A percentile compares a stretch with the other conserved stretches of the same genome.
Conservation (phyloP, 495 filamentous ascomycete species). For the Tuber indicum region DNA sequence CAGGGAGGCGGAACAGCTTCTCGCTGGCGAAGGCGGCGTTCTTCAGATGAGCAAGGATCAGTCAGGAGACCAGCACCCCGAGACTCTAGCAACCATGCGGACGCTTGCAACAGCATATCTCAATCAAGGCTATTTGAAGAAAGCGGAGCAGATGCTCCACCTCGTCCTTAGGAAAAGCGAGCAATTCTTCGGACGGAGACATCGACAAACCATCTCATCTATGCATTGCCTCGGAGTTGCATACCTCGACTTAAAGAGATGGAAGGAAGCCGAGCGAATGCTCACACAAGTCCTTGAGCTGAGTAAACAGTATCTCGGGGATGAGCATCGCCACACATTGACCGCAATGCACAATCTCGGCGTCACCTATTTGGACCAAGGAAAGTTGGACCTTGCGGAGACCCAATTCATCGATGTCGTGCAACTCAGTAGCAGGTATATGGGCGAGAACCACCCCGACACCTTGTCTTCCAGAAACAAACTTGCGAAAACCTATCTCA, state of each 20-base stretch:
- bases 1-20: conserved; percentile 3
- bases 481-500: conserved; percentile 17
- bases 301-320: conserved; percentile 32
- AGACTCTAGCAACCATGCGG: conserved; percentile 42
- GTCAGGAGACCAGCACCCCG: conserved; percentile 42
- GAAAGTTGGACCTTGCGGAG: conserved; percentile 41
- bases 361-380: conserved; percentile 38
- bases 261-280: conserved; percentile 8
- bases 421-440: neutral
- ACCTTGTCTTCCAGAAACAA: conserved; percentile 1
- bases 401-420: neutral
- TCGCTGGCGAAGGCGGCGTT: neutral
- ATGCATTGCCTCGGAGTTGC: neutral
- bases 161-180: neutral
- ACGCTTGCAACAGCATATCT: conserved; percentile 37
- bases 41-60: neutral
- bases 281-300: neutral
- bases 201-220: neutral
- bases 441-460: neutral
- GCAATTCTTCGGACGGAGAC: neutral
- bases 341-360: conserved; percentile 40
- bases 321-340: conserved; percentile 43
- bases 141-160: conserved; percentile 3
- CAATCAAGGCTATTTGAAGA: neutral
- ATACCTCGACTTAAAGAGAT: conserved; percentile 8